These are phyloP conservation scores for Lojkania enalia DNA, from an alignment of 2,329 filamentous ascomycete species.

Conservation along the genomic window DNA sequence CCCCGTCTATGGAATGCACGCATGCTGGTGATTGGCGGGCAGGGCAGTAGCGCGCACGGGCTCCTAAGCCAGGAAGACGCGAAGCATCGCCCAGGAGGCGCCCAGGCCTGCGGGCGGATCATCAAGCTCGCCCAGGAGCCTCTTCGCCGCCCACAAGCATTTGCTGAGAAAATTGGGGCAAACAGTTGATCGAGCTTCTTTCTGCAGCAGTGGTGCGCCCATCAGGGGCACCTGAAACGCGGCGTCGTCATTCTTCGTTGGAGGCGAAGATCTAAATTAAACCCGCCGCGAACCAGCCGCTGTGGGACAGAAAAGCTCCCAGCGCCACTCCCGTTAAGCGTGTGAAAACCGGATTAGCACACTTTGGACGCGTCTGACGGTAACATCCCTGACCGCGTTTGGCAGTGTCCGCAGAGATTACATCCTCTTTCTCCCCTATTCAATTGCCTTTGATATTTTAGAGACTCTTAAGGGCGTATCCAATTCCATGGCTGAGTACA, in stretches of 20 bases:
- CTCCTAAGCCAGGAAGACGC: constrained; percentile 4
- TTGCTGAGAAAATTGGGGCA: constrained; percentile 14
- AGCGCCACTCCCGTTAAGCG: too few species aligned
- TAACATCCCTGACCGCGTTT: too few species aligned
- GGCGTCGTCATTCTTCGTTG: constrained; percentile 4
- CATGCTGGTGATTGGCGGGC: constrained; percentile 4
- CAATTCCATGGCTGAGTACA: too few species aligned
- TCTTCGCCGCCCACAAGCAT: constrained; percentile 7
- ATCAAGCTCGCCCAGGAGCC: constrained; percentile 6
- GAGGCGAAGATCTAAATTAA: constrained; percentile 3
- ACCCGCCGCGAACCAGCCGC: background rate
- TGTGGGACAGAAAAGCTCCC: too few species aligned
- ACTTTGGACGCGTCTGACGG: too few species aligned
- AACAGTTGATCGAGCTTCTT: constrained; percentile 18
- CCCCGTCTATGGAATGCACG: constrained; percentile 7
- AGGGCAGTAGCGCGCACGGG: background rate
- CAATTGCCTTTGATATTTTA: too few species aligned
- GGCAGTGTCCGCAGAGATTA: too few species aligned
- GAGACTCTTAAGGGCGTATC: too few species aligned
- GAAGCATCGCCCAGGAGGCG: constrained; percentile 3
- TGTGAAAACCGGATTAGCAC: too few species aligned
- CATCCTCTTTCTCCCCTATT: too few species aligned
- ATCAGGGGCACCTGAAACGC: constrained; percentile 6
- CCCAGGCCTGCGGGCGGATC: background rate
- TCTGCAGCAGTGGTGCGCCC: constrained; percentile 2